Evolutionary conservation across 2,329 filamentous ascomycete genomes (phyloP).

Genomic region (Cladosporium halotolerans): DNA sequence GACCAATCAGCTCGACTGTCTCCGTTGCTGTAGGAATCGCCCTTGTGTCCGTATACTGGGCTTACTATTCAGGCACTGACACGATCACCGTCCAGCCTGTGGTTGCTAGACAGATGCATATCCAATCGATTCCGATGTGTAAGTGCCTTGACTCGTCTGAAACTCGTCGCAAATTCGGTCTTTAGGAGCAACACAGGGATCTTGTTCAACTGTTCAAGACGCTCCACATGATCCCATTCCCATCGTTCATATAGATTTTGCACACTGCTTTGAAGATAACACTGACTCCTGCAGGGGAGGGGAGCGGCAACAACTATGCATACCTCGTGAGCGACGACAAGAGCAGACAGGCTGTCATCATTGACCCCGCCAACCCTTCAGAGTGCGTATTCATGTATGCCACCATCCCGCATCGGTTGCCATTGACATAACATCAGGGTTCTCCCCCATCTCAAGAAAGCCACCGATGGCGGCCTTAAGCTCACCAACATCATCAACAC

Average conservation of each 20-base stretch:
- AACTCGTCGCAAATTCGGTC: no score
- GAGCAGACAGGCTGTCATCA: constrained; percentile 52
- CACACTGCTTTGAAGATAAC: neutral
- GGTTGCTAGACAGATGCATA: constrained; percentile 57
- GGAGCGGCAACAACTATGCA: constrained; percentile 74
- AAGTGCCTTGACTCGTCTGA: constrained; percentile 30
- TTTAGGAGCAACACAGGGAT: no score
- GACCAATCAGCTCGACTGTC: constrained; percentile 1
- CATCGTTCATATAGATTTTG: neutral
- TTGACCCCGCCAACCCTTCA: constrained; percentile 72
- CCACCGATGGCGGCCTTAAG: constrained; percentile 68
- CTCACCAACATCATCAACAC: constrained; percentile 90
- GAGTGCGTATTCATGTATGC: constrained; percentile 51
- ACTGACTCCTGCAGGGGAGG: constrained; percentile 54
- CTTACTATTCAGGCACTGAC: neutral
- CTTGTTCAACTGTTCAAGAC: no score
- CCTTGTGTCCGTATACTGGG: neutral
- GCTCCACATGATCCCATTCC: no score
- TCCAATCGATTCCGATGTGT: constrained; percentile 87
- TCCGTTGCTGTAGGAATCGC: constrained; percentile 2
- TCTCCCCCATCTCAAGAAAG: constrained; percentile 62
- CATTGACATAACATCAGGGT: constrained; percentile 40
- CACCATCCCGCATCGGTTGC: neutral
- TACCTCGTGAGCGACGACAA: constrained; percentile 54
- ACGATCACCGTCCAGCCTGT: neutral